A percentile compares a stretch with the other conserved stretches of the same genome.
Evolutionary conservation across 2,329 filamentous ascomycete species (phyloP).

Genomic region (Cytospora mali): DNA sequence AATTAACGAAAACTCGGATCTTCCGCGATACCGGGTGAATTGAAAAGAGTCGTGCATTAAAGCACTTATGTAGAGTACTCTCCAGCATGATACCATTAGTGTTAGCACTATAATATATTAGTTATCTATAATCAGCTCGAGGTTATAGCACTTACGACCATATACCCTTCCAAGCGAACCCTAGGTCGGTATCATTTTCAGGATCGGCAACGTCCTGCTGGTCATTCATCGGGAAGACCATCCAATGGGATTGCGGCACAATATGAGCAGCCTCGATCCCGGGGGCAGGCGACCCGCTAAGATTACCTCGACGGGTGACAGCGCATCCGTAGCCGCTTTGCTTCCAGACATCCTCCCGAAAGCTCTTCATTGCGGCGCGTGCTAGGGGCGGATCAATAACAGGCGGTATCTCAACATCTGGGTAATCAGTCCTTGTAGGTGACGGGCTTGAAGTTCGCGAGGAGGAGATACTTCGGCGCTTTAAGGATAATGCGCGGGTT

Average conservation of each 20-base stretch:
- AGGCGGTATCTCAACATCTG: no score
- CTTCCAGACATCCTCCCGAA: no score
- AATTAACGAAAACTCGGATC: constrained; percentile 31
- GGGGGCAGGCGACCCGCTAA: background rate
- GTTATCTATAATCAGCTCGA: background rate
- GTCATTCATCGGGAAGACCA: background rate
- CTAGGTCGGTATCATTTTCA: background rate
- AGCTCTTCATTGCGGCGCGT: no score
- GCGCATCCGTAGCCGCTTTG: constrained; percentile 14
- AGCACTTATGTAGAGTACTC: constrained; percentile 30
- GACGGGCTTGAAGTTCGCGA: no score
- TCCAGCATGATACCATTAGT: constrained; percentile 28
- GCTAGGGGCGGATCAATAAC: no score
- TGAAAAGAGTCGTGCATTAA: constrained; percentile 31
- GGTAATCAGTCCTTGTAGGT: no score
- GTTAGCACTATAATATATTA: no score
- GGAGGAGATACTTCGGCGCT: no score
- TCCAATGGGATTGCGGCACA: background rate
- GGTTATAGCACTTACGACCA: constrained; percentile 2
- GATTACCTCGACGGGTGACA: background rate
- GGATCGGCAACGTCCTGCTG: background rate
- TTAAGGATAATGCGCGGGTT: no score
- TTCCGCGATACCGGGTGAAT: constrained; percentile 31
- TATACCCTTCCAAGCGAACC: background rate
- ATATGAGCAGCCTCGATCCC: constrained; percentile 3